Evolutionary conservation across 2,329 filamentous ascomycete species (phyloP).

Genomic region (Ceratocystis alfenasii): DNA sequence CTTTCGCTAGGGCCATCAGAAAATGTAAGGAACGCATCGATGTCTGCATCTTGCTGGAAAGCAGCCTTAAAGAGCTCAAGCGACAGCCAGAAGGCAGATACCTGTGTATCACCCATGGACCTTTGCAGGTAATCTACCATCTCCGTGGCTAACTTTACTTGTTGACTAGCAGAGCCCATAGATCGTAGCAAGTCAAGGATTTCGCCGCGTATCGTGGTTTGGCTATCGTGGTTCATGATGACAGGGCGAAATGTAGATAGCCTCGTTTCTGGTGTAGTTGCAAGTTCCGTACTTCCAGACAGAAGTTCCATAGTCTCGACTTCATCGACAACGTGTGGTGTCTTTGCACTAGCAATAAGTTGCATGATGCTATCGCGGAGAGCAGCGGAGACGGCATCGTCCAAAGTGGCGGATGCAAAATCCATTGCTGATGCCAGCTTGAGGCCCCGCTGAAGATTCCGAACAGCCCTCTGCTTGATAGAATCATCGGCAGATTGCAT

Average conservation of each 20-base stretch:
- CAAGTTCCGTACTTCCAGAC: constrained; percentile 10
- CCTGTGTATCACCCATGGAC: constrained; percentile 40
- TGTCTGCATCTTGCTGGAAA: constrained; percentile 38
- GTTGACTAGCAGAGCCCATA: constrained; percentile 46
- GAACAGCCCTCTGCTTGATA: constrained; percentile 59
- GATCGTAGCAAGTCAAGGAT: constrained; percentile 46
- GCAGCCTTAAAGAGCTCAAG: constrained; percentile 56
- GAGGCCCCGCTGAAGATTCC: constrained; percentile 64
- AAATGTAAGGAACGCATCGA: constrained; percentile 56
- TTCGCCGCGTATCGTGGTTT: constrained; percentile 47
- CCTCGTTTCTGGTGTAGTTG: constrained; percentile 16
- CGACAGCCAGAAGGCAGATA: constrained; percentile 70
- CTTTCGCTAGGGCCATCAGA: constrained; percentile 30
- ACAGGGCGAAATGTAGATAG: constrained; percentile 44
- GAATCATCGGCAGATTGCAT: constrained; percentile 77
- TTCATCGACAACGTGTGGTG: constrained; percentile 29
- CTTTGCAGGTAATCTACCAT: constrained; percentile 54
- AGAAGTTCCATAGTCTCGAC: constrained; percentile 23
- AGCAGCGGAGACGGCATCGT: constrained; percentile 53
- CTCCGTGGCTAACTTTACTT: constrained; percentile 48
- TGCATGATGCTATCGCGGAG: constrained; percentile 60
- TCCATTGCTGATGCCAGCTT: constrained; percentile 51
- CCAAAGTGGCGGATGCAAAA: constrained; percentile 52
- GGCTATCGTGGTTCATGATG: constrained; percentile 52
- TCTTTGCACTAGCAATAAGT: constrained; percentile 25